A percentile compares a stretch with the other conserved stretches of the same genome.
Evolutionary conservation across 2,329 filamentous ascomycete species (phyloP).

Genomic region (Monilinia fructicola): DNA sequence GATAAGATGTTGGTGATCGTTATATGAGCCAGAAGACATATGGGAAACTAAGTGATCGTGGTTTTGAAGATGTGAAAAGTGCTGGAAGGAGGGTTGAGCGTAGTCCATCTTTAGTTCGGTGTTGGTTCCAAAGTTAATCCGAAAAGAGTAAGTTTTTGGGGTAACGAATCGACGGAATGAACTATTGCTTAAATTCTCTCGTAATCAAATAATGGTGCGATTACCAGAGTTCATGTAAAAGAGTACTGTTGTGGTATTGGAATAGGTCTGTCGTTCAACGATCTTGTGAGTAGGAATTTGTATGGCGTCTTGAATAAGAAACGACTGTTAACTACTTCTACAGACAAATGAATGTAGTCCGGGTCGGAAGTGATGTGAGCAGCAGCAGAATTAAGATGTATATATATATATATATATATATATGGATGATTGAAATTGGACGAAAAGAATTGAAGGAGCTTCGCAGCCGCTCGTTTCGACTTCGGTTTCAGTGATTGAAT

Average conservation of each 20-base stretch:
- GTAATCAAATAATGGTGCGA: background rate
- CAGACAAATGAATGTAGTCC: constrained; percentile 27
- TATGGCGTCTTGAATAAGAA: constrained; percentile 6
- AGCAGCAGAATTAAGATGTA: constrained; percentile 14
- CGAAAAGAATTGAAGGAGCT: constrained; percentile 12
- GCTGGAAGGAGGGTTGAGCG: constrained; percentile 29
- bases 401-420: background rate
- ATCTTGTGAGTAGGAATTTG: constrained; percentile 3
- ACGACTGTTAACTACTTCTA: constrained; percentile 13
- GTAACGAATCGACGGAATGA: background rate
- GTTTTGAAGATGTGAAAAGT: constrained; percentile 28
- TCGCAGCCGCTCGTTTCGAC: constrained; percentile 24
- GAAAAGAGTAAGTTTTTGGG: background rate
- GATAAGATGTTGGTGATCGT: constrained; percentile 29
- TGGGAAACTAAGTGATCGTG: constrained; percentile 27
- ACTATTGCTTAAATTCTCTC: background rate
- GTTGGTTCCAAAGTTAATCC: background rate
- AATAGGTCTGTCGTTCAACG: constrained; percentile 15
- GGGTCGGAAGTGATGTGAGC: background rate
- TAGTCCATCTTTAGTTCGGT: constrained; percentile 34
- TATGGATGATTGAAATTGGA: constrained; percentile 6
- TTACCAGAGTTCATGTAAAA: background rate
- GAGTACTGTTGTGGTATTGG: background rate
- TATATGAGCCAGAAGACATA: constrained; percentile 27
- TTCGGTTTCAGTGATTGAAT: constrained; percentile 19